Conservation (phyloP, 352 stramenopile species). For the Phytophthora nicotianae region DNA sequence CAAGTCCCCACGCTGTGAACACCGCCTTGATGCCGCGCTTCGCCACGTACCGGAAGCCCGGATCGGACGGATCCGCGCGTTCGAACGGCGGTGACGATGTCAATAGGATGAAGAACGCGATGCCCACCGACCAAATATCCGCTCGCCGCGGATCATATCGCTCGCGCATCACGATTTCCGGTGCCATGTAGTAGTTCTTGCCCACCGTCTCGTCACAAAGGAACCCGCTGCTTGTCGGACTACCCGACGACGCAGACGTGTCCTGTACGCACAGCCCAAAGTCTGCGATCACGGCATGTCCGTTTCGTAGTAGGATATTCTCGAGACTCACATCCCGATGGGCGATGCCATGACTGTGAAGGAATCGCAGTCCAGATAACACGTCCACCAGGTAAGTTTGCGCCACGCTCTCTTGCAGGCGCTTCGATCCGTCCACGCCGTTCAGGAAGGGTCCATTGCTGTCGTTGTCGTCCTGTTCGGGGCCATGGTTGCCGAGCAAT, state of each 20-base stretch:
- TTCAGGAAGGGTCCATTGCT: constrained; percentile 19
- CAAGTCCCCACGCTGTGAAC: constrained; percentile 69
- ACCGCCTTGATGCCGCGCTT: constrained; percentile 77
- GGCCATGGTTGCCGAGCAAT: constrained; percentile 4
- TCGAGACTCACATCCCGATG: constrained; percentile 97
- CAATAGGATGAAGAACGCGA: constrained; percentile 95
- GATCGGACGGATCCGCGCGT: constrained; percentile 79
- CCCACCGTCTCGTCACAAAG: constrained; percentile 71
- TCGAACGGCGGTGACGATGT: constrained; percentile 94
- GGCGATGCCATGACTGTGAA: constrained; percentile 75
- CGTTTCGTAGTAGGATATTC: constrained; percentile 93
- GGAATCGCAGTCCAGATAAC: constrained; percentile 60
- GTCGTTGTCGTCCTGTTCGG: constrained; percentile 9
- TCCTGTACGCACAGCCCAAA: constrained; percentile 76
- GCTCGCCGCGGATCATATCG: constrained; percentile 93
- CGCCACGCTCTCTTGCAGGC: constrained; percentile 51
- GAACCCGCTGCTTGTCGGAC: constrained; percentile 33
- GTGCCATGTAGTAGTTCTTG: constrained; percentile 98
- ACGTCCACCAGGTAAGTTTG: constrained; percentile 75
- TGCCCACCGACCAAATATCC: constrained; percentile 93
- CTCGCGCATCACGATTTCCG: constrained; percentile 86
- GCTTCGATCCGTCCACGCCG: constrained; percentile 32
- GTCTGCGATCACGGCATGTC: constrained; percentile 65
- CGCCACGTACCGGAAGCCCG: constrained; percentile 86
- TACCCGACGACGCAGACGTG: constrained; percentile 2